Percentiles rank a stretch among this genome's conserved stretches.
These are phyloP conservation scores for Alternaria consortialis DNA, from an alignment of 2,329 filamentous ascomycete genomes.

Conservation along the genomic window DNA sequence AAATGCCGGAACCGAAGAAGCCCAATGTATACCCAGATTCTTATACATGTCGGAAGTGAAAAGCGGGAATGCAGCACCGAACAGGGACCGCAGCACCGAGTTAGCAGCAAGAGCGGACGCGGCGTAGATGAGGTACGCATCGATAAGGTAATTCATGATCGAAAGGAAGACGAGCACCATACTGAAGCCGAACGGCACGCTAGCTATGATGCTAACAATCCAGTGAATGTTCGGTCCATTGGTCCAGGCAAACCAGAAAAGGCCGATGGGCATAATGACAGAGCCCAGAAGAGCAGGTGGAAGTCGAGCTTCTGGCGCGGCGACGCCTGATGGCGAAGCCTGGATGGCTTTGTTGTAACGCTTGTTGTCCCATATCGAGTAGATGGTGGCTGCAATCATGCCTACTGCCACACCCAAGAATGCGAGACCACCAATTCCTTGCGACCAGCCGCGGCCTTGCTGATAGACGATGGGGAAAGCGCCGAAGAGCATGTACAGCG, in stretches of 20 bases:
- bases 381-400: conserved; percentile 20
- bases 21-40: neutral
- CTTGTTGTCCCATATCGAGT: neutral
- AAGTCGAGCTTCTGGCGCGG: conserved; percentile 57
- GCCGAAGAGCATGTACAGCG: conserved; percentile 59
- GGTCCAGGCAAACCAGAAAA: conserved; percentile 66
- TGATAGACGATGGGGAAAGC: conserved; percentile 59
- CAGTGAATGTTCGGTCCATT: conserved; percentile 60
- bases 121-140: conserved; percentile 62
- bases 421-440: conserved; percentile 52
- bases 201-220: conserved; percentile 62
- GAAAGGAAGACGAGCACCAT: conserved; percentile 49
- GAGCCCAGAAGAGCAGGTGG: conserved; percentile 63
- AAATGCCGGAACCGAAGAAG: conserved; percentile 53
- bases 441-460: conserved; percentile 41
- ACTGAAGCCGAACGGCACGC: conserved; percentile 56
- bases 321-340: conserved; percentile 54
- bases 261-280: conserved; percentile 54
- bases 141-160: conserved; percentile 73
- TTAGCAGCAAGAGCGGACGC: neutral
- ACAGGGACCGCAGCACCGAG: neutral
- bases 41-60: neutral
- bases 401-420: conserved; percentile 31
- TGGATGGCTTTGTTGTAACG: neutral
- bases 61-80: neutral